Conservation (phyloP, 768 basidiomycete species). For the Mycena vulgaris region DNA sequence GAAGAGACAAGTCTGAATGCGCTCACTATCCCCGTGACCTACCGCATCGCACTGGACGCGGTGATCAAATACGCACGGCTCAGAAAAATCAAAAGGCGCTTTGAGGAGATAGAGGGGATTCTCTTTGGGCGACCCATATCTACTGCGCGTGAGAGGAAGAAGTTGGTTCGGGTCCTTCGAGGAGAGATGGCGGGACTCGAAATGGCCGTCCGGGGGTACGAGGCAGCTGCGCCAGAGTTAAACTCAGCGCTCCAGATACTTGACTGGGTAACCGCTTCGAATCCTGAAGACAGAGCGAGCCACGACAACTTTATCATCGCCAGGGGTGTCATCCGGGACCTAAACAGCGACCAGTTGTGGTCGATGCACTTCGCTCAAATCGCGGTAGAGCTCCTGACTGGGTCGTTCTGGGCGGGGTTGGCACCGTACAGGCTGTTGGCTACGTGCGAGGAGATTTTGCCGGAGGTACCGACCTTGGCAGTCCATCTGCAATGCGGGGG, state of each 20-base stretch:
- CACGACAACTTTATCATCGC: background rate
- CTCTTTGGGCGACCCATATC: background rate
- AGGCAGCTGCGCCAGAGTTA: background rate
- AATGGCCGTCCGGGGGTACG: background rate
- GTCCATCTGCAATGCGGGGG: background rate
- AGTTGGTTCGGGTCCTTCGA: background rate
- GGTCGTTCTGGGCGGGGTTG: background rate
- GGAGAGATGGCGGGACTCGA: background rate
- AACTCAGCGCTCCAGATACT: background rate
- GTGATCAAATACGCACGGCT: constrained; percentile 6
- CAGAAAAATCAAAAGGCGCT: constrained; percentile 4
- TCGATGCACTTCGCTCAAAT: background rate
- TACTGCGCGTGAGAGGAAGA: background rate
- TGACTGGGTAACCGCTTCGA: background rate
- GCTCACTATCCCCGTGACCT: background rate
- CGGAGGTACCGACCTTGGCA: background rate
- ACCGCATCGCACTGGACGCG: background rate
- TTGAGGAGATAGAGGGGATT: constrained; percentile 10
- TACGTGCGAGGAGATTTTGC: constrained; percentile 10
- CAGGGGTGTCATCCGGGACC: background rate
- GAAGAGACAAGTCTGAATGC: background rate
- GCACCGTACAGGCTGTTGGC: background rate
- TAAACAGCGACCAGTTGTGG: background rate
- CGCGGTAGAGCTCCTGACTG: background rate
- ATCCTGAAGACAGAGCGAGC: background rate